phyloP scores from a whole-genome alignment of 306 rosid species.

The Leucaena leucocephala region DNA sequence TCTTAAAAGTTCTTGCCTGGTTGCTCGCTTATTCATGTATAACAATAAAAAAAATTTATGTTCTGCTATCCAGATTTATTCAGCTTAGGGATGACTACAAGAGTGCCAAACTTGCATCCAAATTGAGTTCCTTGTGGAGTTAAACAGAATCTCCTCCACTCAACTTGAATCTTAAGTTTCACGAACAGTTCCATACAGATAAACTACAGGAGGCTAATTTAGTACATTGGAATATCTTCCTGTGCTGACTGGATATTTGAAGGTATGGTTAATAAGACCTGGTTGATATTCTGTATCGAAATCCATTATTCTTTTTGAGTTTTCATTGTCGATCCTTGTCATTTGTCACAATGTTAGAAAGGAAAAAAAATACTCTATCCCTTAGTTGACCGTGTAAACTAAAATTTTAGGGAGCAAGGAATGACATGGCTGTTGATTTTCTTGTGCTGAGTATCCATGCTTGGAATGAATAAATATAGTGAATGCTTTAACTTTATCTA shows the following conservation, averaged over 20 bases:
- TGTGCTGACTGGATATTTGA: conserved; percentile 31
- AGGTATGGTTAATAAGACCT: conserved; percentile 31
- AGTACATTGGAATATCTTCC: conserved; percentile 1
- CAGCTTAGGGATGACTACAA: conserved; percentile 73
- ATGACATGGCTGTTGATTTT: conserved; percentile 13
- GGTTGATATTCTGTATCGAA: neutral
- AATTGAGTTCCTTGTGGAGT: conserved; percentile 55
- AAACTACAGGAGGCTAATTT: neutral
- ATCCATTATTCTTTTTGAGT: conserved; percentile 2
- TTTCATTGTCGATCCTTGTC: conserved; percentile 8
- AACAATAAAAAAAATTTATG: conserved; percentile 19
- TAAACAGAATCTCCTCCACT: neutral
- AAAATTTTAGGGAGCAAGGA: conserved; percentile 21
- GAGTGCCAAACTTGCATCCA: conserved; percentile 72
- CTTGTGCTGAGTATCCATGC: neutral
- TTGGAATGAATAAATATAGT: neutral
- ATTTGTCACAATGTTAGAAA: neutral
- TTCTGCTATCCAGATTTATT: conserved; percentile 59
- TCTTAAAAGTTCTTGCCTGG: neutral
- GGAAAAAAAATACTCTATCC: conserved; percentile 27
- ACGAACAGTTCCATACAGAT: neutral
- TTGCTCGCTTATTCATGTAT: neutral
- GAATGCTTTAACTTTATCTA: neutral
- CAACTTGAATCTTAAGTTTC: conserved; percentile 27
- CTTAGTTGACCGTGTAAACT: conserved; percentile 37